Evolutionary conservation across 2,329 filamentous ascomycete species (phyloP), one percentile per base, ranked within the genome.

Genomic region (Dactylellina drechsleri): DNA sequence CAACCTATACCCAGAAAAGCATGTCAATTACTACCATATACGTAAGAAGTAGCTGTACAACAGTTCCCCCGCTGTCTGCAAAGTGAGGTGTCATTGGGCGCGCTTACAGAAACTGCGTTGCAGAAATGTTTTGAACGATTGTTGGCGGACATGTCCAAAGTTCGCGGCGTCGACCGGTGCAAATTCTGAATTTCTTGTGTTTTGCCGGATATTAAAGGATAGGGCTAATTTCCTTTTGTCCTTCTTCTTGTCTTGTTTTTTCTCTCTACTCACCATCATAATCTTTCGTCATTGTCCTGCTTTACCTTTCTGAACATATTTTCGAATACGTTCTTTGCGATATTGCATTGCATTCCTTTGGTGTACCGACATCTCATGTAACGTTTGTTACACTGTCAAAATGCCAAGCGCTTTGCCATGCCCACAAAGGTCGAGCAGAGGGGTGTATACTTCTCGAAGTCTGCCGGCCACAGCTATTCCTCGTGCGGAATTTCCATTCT

Each of bases 41-140:
- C 28, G 26, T 36, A 41, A 57, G 8, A 40, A 41, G 53, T 57
- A 57, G 53, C 12, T 40, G 5, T 57, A 41, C 52, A 16, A 40
- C 1, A 36, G n/a, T 20, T 41, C 12, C 31, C 31, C 31, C 31
- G 41, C 53, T 20, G 28, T n/a, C 54, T 58, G 54, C 54, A 58
- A 58, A 58, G 54, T 58, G 54, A 58, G 16, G 54, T 58, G 54
- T 58, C 54, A 58, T 58, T 58, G 54, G 54, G 54, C 54, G 40
- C 20, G 40, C 36, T 15, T 36, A 36, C 6, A 45, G 18, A 58
- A 58, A 58, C n/a, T 58, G 54, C 40, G 54, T 58, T 58, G 54
- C 20, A 23, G 47, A 36, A 10, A 23, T 23, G 31, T 36, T 36
- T 36, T 7, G 31, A 36, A 36, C 31, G 31, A 36, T 36, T 36